phyloP scores from a whole-genome alignment of 345 rosid species.

The Pugionium cornutum region DNA sequence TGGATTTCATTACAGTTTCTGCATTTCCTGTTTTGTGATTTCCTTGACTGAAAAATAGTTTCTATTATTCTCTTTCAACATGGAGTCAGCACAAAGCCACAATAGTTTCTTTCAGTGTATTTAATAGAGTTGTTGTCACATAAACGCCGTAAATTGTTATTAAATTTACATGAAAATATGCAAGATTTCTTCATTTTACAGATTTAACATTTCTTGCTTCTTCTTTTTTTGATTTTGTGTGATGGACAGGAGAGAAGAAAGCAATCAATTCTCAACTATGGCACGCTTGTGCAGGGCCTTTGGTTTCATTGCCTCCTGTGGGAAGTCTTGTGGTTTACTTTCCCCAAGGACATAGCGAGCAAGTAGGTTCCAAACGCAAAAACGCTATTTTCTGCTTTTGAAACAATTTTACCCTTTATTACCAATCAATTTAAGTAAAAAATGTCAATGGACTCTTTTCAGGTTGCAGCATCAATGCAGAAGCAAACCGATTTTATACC shows the following conservation, averaged over 20 bases:
- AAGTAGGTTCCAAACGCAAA: constrained; percentile 47
- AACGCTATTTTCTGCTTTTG: constrained; percentile 7
- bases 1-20: constrained; percentile 25
- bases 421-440: not conserved
- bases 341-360: constrained; percentile 99
- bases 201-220: not conserved
- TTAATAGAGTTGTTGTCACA: constrained; percentile 27
- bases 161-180: constrained; percentile 18
- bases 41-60: constrained; percentile 4
- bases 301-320: constrained; percentile 87
- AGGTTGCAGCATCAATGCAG: constrained; percentile 96
- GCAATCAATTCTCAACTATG: constrained; percentile 81
- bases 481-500: constrained; percentile 76
- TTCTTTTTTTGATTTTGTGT: constrained; percentile 4
- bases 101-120: constrained; percentile 30
- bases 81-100: constrained; percentile 26
- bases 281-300: constrained; percentile 99
- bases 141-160: constrained; percentile 10
- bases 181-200: constrained; percentile 9
- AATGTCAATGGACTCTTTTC: constrained; percentile 24
- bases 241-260: constrained; percentile 75
- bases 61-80: constrained; percentile 18
- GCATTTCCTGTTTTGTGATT: constrained; percentile 26
- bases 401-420: not conserved
- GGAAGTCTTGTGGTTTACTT: constrained; percentile 96